Conservation (phyloP, 2,329 filamentous ascomycete species). For the Aspergillus ochraceoroseus region DNA sequence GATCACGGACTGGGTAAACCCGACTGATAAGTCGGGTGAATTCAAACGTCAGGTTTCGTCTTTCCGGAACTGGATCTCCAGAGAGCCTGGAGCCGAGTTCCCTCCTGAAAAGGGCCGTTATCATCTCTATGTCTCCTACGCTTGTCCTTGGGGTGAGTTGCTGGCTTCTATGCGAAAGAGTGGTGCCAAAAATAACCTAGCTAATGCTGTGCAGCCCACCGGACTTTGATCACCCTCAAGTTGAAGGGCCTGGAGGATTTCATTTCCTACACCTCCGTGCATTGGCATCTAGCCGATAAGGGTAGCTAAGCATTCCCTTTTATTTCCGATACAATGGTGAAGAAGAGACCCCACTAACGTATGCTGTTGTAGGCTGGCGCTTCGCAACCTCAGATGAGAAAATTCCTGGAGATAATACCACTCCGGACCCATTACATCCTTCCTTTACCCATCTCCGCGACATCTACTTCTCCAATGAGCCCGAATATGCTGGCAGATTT, state of each 20-base stretch:
- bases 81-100: slow-evolving; percentile 65
- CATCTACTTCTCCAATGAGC: slow-evolving; percentile 71
- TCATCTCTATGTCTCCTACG: slow-evolving; percentile 91
- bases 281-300: slow-evolving; percentile 77
- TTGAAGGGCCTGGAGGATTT: slow-evolving; percentile 89
- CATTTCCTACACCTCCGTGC: slow-evolving; percentile 73
- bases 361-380: slow-evolving; percentile 62
- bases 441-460: slow-evolving; percentile 69
- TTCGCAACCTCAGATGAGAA: slow-evolving; percentile 65
- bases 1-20: slow-evolving; percentile 81
- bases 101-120: slow-evolving; percentile 84
- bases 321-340: background rate
- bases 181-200: background rate
- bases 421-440: slow-evolving; percentile 56
- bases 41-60: slow-evolving; percentile 83
- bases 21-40: slow-evolving; percentile 73
- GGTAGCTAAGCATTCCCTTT: slow-evolving; percentile 38
- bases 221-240: slow-evolving; percentile 78
- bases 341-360: too few relatives aligned
- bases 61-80: slow-evolving; percentile 77
- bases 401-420: slow-evolving; percentile 52
- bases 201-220: slow-evolving; percentile 57
- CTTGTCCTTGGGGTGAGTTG: slow-evolving; percentile 76
- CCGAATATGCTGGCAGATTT: slow-evolving; percentile 70
- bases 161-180: too few relatives aligned